Conservation (phyloP, 768 basidiomycete species). For the Boletus sensibilis region DNA sequence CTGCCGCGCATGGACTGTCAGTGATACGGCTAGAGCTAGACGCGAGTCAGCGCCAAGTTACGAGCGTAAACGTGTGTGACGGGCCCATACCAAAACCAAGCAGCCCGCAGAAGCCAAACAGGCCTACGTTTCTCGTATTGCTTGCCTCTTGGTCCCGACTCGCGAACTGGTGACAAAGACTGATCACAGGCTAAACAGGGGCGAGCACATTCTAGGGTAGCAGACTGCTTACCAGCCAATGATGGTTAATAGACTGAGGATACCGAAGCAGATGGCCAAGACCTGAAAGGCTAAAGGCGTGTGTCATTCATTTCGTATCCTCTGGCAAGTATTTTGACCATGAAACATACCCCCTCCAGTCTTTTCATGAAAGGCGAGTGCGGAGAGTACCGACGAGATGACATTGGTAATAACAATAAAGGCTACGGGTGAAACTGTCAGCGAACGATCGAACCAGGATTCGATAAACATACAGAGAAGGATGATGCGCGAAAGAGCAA, state of each 20-base stretch:
- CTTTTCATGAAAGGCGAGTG: conserved; percentile 15
- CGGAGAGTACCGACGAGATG: conserved; percentile 16
- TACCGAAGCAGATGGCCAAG: conserved; percentile 11
- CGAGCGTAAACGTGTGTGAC: neutral
- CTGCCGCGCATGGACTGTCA: conserved; percentile 32
- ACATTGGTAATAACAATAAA: conserved; percentile 15
- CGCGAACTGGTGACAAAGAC: conserved; percentile 15
- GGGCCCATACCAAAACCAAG: conserved; percentile 16
- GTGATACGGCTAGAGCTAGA: conserved; percentile 18
- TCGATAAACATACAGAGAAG: conserved; percentile 18
- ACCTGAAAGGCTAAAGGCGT: conserved; percentile 21
- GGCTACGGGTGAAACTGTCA: conserved; percentile 14
- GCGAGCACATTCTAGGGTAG: neutral
- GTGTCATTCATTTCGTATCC: conserved; percentile 4
- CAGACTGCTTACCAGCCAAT: conserved; percentile 20
- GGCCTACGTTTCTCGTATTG: conserved; percentile 22
- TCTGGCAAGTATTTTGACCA: neutral
- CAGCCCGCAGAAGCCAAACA: conserved; percentile 24
- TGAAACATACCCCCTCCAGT: conserved; percentile 24
- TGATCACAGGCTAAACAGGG: neutral
- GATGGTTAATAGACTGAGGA: conserved; percentile 13
- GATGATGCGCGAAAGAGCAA: conserved; percentile 18
- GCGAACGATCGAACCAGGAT: neutral
- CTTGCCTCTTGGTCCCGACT: conserved; percentile 17
- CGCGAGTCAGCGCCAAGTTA: neutral